These are phyloP conservation scores for Jamesozyma gamospora DNA, from an alignment of 805 yeast genomes.

Conservation along the genomic window DNA sequence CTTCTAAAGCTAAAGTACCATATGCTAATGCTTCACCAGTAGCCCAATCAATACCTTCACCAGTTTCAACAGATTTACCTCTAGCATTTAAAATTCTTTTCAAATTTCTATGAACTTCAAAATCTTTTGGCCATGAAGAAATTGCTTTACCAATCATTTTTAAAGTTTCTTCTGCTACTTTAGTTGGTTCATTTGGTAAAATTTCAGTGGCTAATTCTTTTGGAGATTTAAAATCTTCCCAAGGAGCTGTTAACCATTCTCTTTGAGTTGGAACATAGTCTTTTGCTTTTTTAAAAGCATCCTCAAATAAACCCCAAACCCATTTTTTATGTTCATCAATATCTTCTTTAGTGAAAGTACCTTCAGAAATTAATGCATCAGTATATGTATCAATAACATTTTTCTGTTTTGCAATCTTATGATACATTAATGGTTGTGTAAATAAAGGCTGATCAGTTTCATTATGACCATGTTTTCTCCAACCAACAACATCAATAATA, in stretches of 20 bases:
- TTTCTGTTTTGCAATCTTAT: conserved; percentile 79
- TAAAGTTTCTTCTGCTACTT: conserved; percentile 59
- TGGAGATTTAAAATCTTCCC: conserved; percentile 99
- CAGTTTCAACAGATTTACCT: conserved; percentile 75
- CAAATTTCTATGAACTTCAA: conserved; percentile 88
- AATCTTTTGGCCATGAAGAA: conserved; percentile 77
- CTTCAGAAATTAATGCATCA: conserved; percentile 70
- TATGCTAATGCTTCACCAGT: conserved; percentile 99
- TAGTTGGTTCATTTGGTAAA: conserved; percentile 93
- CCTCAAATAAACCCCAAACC: conserved; percentile 94
- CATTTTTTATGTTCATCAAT: conserved; percentile 93
- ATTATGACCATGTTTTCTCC: conserved; percentile 98
- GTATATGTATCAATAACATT: conserved; percentile 82
- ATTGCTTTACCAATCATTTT: conserved; percentile 69
- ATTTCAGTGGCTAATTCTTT: conserved; percentile 92
- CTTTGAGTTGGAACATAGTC: conserved; percentile 84
- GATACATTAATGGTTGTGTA: conserved; percentile 97
- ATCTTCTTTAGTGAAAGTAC: conserved; percentile 81
- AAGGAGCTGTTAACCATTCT: conserved; percentile 97
- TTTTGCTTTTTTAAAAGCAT: conserved; percentile 77
- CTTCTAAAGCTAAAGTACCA: conserved; percentile 86
- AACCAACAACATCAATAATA: conserved; percentile 92
- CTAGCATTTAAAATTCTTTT: conserved; percentile 87
- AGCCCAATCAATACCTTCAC: conserved; percentile 97
- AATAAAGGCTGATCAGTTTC: conserved; percentile 99